phyloP scores from a whole-genome alignment of 2,329 filamentous ascomycete genomes.

The Tetracladium maxilliforme region DNA sequence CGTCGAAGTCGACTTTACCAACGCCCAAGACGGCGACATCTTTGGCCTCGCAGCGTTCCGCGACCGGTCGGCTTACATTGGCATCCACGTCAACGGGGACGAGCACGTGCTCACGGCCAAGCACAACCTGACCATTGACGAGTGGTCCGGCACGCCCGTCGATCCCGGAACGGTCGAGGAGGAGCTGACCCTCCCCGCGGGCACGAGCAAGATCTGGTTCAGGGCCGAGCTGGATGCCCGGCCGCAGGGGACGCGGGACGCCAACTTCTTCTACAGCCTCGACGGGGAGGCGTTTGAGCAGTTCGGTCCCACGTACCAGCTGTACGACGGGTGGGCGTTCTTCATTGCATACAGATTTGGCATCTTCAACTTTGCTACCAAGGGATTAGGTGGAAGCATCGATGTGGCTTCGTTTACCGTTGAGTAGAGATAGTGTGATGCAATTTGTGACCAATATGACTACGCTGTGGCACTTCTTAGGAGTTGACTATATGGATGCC shows the following conservation, averaged over 20 bases:
- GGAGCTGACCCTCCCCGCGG: constrained; percentile 5
- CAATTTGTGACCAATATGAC: too few relatives aligned
- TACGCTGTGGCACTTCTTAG: too few relatives aligned
- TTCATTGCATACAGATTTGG: constrained; percentile 33
- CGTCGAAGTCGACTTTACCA: constrained; percentile 29
- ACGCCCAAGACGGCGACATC: constrained; percentile 34
- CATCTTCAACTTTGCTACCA: constrained; percentile 33
- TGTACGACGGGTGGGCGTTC: constrained; percentile 27
- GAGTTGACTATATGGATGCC: too few relatives aligned
- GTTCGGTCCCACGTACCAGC: constrained; percentile 16
- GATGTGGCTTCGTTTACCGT: constrained; percentile 10
- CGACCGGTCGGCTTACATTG: constrained; percentile 36
- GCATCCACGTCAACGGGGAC: constrained; percentile 22
- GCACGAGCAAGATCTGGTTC: constrained; percentile 17
- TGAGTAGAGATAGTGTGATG: too few relatives aligned
- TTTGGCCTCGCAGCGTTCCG: constrained; percentile 36
- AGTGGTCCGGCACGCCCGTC: too few relatives aligned
- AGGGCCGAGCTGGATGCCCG: constrained; percentile 19
- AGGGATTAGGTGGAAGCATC: constrained; percentile 21
- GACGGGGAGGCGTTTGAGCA: constrained; percentile 22
- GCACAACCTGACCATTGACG: constrained; percentile 22
- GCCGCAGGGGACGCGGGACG: constrained; percentile 12
- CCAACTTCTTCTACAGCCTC: constrained; percentile 24
- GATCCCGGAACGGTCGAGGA: constrained; percentile 13
- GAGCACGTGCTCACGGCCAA: constrained; percentile 16